Conservation (phyloP, 1,284 basidiomycete species). For the Ustilago tritici region DNA sequence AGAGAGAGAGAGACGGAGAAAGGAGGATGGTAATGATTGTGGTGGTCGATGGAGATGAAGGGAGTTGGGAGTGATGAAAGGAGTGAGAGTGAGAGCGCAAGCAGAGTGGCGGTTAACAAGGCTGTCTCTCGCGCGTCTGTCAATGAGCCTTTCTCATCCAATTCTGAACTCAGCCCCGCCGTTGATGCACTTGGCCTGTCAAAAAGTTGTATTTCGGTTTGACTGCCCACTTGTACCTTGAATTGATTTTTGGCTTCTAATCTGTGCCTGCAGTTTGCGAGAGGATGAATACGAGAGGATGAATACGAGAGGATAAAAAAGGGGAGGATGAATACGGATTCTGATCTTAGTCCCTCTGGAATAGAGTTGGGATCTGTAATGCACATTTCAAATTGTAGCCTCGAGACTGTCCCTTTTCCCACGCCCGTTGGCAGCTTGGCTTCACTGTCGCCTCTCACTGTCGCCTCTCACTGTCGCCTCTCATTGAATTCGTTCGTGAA, state of each 20-base stretch:
- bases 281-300: neutral
- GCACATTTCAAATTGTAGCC: no score
- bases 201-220: conserved; percentile 7
- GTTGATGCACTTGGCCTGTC: neutral
- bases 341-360: no score
- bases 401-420: no score
- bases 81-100: neutral
- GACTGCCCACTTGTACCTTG: conserved; percentile 21
- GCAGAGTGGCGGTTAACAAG: neutral
- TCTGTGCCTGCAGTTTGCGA: neutral
- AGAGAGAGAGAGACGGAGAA: conserved; percentile 3
- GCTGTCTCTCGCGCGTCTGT: neutral
- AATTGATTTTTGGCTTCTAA: conserved; percentile 11
- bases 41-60: neutral
- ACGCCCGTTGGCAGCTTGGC: no score
- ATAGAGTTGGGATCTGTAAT: no score
- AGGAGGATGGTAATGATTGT: conserved; percentile 4
- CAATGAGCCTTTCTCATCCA: neutral
- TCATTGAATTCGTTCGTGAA: no score
- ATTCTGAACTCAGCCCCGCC: conserved; percentile 1
- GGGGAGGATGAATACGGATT: no score
- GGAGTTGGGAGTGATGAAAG: neutral
- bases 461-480: no score
- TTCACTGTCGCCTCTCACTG: no score
- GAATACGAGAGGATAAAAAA: no score